These are phyloP conservation scores for Leptographium galeiforme DNA, from an alignment of 2,329 filamentous ascomycete species.

Conservation along the genomic window DNA sequence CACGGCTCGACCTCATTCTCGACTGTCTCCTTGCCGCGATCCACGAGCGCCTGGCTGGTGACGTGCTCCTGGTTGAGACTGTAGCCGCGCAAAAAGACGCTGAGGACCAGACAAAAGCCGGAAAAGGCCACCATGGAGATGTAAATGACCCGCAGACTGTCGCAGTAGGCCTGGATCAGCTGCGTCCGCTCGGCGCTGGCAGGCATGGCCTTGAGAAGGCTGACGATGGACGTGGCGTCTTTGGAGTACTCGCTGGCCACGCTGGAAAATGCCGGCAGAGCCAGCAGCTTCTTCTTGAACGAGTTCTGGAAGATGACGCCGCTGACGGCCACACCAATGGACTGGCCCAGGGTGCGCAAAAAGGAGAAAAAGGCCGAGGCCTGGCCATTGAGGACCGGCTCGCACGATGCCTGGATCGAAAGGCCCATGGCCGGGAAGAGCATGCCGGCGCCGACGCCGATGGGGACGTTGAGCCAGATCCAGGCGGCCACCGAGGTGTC, in stretches of 20 bases:
- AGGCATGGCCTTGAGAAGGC: conserved; percentile 38
- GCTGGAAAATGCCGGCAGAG: conserved; percentile 6
- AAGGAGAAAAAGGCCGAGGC: conserved; percentile 28
- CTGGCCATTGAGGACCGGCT: conserved; percentile 21
- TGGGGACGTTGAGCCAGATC: conserved; percentile 21
- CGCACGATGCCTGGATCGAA: conserved; percentile 24
- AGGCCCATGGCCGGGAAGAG: conserved; percentile 26
- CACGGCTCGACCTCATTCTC: conserved; percentile 2
- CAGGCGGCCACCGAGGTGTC: conserved; percentile 17
- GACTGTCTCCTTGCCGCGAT: background rate
- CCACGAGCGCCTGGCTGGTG: conserved; percentile 32
- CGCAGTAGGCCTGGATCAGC: conserved; percentile 27
- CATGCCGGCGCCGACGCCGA: conserved; percentile 23
- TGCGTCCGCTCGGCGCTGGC: conserved; percentile 24
- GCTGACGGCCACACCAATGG: conserved; percentile 26
- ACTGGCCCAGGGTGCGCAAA: conserved; percentile 25
- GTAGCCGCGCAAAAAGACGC: conserved; percentile 35
- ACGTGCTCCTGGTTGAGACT: conserved; percentile 32
- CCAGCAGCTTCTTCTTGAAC: conserved; percentile 8
- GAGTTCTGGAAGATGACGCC: conserved; percentile 27
- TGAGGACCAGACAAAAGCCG: conserved; percentile 34
- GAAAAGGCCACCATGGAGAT: conserved; percentile 37
- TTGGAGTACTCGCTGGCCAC: conserved; percentile 32
- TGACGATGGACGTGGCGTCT: conserved; percentile 40
- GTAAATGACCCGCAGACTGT: conserved; percentile 40